phyloP scores from a whole-genome alignment of 1,284 basidiomycete species.

The Trichosporon coremiiforme region DNA sequence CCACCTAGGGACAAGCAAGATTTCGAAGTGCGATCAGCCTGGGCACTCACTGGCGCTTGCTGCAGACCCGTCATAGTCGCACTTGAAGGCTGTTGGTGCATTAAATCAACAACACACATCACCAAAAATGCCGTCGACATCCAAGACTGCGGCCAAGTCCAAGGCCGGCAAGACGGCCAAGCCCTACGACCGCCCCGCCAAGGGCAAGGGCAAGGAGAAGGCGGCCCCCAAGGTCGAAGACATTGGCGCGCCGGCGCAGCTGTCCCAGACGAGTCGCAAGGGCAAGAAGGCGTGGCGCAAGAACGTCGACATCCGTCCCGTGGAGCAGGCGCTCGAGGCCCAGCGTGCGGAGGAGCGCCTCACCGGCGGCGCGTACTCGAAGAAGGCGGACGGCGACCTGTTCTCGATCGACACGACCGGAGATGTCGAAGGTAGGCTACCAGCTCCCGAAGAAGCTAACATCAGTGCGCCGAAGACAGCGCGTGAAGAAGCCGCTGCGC shows the following conservation, averaged over 20 bases:
- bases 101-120: conserved; percentile 3
- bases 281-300: conserved; percentile 92
- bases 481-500: conserved; percentile 63
- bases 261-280: conserved; percentile 74
- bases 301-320: conserved; percentile 76
- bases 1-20: background rate
- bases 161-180: conserved; percentile 13
- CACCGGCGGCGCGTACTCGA: conserved; percentile 60
- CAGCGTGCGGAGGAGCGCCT: conserved; percentile 74
- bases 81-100: background rate
- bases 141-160: conserved; percentile 6
- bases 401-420: conserved; percentile 78
- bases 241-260: conserved; percentile 66
- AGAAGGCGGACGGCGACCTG: conserved; percentile 65
- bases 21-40: background rate
- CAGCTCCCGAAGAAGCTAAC: background rate
- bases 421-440: conserved; percentile 68
- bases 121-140: conserved; percentile 5
- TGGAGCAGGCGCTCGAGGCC: conserved; percentile 73
- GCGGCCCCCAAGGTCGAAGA: conserved; percentile 34
- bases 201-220: conserved; percentile 24
- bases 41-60: background rate
- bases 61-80: background rate
- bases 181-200: conserved; percentile 33
- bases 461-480: conserved; percentile 30